Evolutionary conservation across 169 alveolate species (phyloP).

Genomic region (Cryptosporidium meleagridis): DNA sequence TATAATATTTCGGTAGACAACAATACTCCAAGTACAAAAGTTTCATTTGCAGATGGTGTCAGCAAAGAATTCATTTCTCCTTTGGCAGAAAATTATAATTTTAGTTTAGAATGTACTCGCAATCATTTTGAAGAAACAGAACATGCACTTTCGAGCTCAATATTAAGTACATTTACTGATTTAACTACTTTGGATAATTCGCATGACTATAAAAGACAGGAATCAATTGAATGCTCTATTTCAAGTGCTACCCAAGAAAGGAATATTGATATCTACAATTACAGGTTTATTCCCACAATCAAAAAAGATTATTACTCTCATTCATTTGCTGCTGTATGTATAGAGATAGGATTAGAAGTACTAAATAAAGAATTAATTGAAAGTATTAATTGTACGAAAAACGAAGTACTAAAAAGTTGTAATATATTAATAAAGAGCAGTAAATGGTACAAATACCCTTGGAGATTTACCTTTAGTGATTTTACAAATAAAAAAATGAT

Average conservation of each 20-base stretch:
- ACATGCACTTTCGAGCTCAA: neutral
- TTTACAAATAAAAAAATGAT: constrained; percentile 53
- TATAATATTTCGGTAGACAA: constrained; percentile 9
- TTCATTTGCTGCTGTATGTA: constrained; percentile 56
- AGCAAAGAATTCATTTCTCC: constrained; percentile 44
- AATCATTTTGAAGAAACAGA: constrained; percentile 9
- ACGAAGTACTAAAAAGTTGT: constrained; percentile 15
- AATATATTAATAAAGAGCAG: constrained; percentile 30
- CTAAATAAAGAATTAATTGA: constrained; percentile 11
- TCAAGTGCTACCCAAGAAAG: neutral
- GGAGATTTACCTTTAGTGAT: constrained; percentile 63
- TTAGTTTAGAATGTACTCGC: constrained; percentile 2
- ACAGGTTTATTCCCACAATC: constrained; percentile 1
- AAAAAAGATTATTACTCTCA: constrained; percentile 6
- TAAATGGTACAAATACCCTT: constrained; percentile 69
- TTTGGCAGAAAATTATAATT: constrained; percentile 11
- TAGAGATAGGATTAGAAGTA: constrained; percentile 24
- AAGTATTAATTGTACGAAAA: constrained; percentile 7
- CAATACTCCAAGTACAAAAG: constrained; percentile 56
- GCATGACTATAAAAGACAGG: neutral
- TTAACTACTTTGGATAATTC: neutral
- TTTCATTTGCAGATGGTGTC: constrained; percentile 32
- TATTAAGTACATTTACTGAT: constrained; percentile 12
- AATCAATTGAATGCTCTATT: neutral
- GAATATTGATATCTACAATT: neutral